Percentiles rank a stretch among this genome's conserved stretches.
phyloP scores from a whole-genome alignment of 495 filamentous ascomycete genomes.

The Xanthoparmelia taractica region DNA sequence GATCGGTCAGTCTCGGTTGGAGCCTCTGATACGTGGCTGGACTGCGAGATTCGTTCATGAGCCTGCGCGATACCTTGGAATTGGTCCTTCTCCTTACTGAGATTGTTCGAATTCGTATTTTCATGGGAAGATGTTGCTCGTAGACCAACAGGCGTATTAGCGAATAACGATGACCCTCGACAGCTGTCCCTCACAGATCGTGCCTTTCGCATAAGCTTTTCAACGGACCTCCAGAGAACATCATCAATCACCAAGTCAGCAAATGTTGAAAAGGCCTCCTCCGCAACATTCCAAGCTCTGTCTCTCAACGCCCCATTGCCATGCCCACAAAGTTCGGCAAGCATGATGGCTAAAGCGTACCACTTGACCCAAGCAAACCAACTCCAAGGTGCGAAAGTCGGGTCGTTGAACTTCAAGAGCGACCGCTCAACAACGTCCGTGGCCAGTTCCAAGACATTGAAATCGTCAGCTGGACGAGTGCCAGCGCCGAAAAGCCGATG shows the following conservation, averaged over 20 bases:
- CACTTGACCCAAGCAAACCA: constrained; percentile 16
- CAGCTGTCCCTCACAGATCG: neutral
- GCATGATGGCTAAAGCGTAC: constrained; percentile 13
- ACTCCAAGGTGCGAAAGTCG: neutral
- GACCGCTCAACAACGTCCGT: constrained; percentile 11
- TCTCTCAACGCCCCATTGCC: neutral
- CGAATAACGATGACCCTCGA: neutral
- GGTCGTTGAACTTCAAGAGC: neutral
- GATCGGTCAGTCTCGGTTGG: neutral
- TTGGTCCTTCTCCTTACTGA: neutral
- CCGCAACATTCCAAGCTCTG: constrained; percentile 11
- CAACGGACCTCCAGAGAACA: constrained; percentile 1
- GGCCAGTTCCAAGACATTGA: constrained; percentile 12
- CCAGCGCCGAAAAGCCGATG: constrained; percentile 2
- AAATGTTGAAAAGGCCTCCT: constrained; percentile 2
- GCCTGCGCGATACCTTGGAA: neutral
- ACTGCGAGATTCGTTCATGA: neutral
- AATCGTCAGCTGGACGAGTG: constrained; percentile 6
- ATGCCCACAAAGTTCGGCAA: constrained; percentile 12
- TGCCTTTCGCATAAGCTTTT: constrained; percentile 14
- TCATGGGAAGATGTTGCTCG: neutral
- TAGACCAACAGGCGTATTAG: neutral
- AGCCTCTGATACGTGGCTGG: neutral
- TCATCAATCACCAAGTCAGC: neutral
- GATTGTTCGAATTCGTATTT: neutral